These are phyloP conservation scores for Melampsora abietis-canadensis DNA, from an alignment of 1,284 basidiomycete genomes.

Conservation along the genomic window DNA sequence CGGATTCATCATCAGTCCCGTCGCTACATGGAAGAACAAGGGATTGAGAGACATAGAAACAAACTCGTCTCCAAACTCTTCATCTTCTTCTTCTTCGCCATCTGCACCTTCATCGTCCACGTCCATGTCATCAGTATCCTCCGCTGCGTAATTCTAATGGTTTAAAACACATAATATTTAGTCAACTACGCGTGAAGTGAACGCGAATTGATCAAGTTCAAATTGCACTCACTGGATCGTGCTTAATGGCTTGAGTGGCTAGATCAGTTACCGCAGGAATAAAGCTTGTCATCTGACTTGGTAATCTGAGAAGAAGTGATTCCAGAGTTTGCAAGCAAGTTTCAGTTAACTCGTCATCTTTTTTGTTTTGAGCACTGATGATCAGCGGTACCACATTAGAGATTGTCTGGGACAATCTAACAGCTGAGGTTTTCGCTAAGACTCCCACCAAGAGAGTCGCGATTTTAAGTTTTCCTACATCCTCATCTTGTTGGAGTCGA, in stretches of 20 bases:
- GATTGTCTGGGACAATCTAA: constrained; percentile 58
- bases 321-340: constrained; percentile 77
- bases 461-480: constrained; percentile 19
- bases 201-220: not conserved
- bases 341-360: constrained; percentile 77
- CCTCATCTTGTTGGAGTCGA: constrained; percentile 57
- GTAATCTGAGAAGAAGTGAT: constrained; percentile 74
- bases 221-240: constrained; percentile 73
- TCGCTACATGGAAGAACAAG: not conserved
- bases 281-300: constrained; percentile 72
- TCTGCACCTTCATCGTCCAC: constrained; percentile 63
- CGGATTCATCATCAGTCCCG: not conserved
- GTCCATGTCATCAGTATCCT: constrained; percentile 73
- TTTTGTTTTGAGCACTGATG: constrained; percentile 64
- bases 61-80: constrained; percentile 70
- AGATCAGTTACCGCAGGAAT: constrained; percentile 66
- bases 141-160: constrained; percentile 72
- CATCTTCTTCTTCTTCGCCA: constrained; percentile 61
- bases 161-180: not conserved
- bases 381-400: constrained; percentile 63
- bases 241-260: constrained; percentile 75
- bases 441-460: constrained; percentile 25
- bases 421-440: constrained; percentile 29
- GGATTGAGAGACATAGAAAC: constrained; percentile 46
- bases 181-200: not conserved